Evolutionary conservation across 495 filamentous ascomycete species (phyloP), one percentile per base, ranked within the genome.

Genomic region (Talaromyces trachyspermus): DNA sequence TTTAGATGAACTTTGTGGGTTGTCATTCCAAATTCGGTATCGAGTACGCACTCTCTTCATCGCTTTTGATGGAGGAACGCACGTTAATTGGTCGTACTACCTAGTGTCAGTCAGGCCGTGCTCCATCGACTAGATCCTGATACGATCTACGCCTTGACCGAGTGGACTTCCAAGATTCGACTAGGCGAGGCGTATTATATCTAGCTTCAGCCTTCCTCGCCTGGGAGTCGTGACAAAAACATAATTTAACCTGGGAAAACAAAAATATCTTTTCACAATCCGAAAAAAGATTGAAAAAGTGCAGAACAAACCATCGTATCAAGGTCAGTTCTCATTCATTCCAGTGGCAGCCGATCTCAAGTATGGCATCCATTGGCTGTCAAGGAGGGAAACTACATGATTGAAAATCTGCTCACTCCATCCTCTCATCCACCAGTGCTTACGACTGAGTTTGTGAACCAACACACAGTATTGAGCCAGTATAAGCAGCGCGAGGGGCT

Each of bases 351-450:
- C 38, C 38, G 38, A 1, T 10, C 10, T 23, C 38, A 41, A 23
- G 7, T 19, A 41, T 41, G 19, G 38, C 38, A 24, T 24, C 38
- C 38, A 41, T 41, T 41, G 38, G 20, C 20, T 19, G 19, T 41
- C 38, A 8, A 41, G 38, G 9, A 41, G 38, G 22, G 38, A 41
- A 41, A 41, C 38, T 3, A 14, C 38, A 41, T 41, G 20, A 41
- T 41, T 19, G 12, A 41, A 41, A 41, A 41, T 41, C 38, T 41
- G 38, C n/a, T 41, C 38, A 41, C 38, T 41, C 38, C 38, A 41
- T 41, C 38, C 38, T 12, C 38, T 41, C 38, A 41, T 41, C 38
- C 38, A 41, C 38, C 38, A 41, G 38, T 41, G 38, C 2, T 41
- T 41, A 41, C 38, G 38, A 24, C 38, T 41, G 20, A 24, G 10